Evolutionary conservation across 441 rosid genomes (phyloP).

Genomic region (Corymbia calophylla): DNA sequence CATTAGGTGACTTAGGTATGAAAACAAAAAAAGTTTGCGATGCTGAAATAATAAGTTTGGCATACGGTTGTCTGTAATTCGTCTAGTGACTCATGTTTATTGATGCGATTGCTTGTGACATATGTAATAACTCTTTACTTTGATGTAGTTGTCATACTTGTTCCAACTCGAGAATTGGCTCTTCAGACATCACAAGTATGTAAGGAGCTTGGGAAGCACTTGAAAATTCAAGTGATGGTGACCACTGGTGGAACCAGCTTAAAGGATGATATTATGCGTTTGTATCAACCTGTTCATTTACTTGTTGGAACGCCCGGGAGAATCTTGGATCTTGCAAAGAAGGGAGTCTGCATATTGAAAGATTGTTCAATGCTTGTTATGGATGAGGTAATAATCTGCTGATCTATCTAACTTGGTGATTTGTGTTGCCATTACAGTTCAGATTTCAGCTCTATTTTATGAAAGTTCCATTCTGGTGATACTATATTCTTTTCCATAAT

Average conservation of each 20-base stretch:
- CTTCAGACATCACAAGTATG: conserved; percentile 99
- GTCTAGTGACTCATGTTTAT: background rate
- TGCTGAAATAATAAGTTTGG: background rate
- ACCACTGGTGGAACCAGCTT: conserved; percentile 98
- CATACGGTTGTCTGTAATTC: background rate
- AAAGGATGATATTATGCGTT: conserved; percentile 97
- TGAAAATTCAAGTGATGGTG: conserved; percentile 95
- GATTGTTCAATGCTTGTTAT: conserved; percentile 91
- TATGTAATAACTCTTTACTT: conserved; percentile 1
- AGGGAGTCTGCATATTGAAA: conserved; percentile 89
- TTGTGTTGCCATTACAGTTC: background rate
- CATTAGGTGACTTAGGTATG: background rate
- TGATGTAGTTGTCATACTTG: conserved; percentile 80
- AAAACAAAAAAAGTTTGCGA: background rate
- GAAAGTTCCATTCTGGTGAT: background rate
- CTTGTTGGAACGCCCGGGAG: conserved; percentile 99
- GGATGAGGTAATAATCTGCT: conserved; percentile 70
- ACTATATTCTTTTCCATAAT: background rate
- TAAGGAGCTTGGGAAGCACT: conserved; percentile 94
- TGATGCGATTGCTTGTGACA: background rate
- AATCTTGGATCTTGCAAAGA: conserved; percentile 86
- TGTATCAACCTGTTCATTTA: conserved; percentile 94
- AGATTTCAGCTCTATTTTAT: background rate
- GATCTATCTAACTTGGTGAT: background rate
- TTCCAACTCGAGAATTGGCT: conserved; percentile 95